Percentiles rank a stretch among this genome's conserved stretches.
Evolutionary conservation across 768 basidiomycete species (phyloP).

Genomic region (Mycena epipterygia): DNA sequence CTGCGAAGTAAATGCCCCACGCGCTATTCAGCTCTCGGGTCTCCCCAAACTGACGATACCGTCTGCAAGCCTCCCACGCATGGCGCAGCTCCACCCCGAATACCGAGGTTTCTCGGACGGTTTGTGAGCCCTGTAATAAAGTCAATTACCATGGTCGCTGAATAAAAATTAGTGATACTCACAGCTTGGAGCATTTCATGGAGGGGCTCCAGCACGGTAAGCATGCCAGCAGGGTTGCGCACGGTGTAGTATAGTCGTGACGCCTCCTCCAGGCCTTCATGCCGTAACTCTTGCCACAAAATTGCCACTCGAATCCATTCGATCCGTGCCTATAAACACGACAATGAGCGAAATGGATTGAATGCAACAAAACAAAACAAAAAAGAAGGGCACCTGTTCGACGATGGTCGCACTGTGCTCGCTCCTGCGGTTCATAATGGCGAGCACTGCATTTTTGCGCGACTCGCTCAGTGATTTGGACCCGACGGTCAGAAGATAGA

Average conservation of each 20-base stretch:
- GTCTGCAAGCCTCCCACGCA: conserved; percentile 90
- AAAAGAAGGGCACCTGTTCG: conserved; percentile 71
- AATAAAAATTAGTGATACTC: conserved; percentile 35
- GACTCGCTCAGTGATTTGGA: conserved; percentile 92
- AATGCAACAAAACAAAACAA: no score
- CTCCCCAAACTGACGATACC: conserved; percentile 90
- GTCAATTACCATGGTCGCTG: background rate
- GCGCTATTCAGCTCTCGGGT: conserved; percentile 93
- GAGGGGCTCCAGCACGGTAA: conserved; percentile 90
- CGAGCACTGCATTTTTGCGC: conserved; percentile 88
- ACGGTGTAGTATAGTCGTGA: conserved; percentile 97
- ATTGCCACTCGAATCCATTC: conserved; percentile 99
- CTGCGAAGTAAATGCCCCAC: conserved; percentile 98
- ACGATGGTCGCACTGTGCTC: conserved; percentile 92
- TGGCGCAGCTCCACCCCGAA: conserved; percentile 94
- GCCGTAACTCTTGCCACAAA: conserved; percentile 99
- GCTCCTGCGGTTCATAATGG: conserved; percentile 93
- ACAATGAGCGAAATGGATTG: conserved; percentile 14
- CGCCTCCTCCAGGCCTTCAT: conserved; percentile 97
- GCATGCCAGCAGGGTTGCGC: conserved; percentile 97
- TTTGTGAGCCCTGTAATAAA: conserved; percentile 84
- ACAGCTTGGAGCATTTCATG: conserved; percentile 95
- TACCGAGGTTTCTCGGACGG: conserved; percentile 92
- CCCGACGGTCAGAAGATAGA: conserved; percentile 96
- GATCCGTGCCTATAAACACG: conserved; percentile 74